These are phyloP conservation scores for Lanmaoa pseudosensibilis DNA, from an alignment of 768 basidiomycete species.

Conservation along the genomic window DNA sequence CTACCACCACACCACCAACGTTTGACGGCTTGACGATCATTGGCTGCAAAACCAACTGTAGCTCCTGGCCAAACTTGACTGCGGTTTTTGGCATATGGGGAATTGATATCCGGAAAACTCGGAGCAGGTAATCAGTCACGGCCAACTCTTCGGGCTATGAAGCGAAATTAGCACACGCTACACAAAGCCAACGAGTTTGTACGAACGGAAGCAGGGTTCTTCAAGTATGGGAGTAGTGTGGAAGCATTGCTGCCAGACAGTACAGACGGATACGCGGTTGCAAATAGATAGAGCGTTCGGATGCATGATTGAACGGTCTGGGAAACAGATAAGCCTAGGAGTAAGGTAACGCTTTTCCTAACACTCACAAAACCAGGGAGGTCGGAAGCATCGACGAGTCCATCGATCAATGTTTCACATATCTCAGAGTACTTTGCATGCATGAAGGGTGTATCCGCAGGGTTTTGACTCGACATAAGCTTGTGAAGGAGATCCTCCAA, in stretches of 20 bases:
- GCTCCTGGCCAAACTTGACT: constrained; percentile 81
- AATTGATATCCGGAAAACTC: constrained; percentile 82
- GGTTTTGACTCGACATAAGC: constrained; percentile 74
- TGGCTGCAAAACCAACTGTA: constrained; percentile 78
- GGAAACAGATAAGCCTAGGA: background rate
- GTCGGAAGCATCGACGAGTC: constrained; percentile 83
- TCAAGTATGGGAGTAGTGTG: constrained; percentile 87
- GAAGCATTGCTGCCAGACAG: constrained; percentile 84
- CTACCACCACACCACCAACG: constrained; percentile 63
- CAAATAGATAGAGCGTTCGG: constrained; percentile 80
- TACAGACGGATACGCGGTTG: constrained; percentile 78
- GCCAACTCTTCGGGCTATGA: constrained; percentile 76
- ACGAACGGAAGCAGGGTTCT: constrained; percentile 73
- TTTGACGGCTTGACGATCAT: constrained; percentile 89
- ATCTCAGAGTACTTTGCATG: constrained; percentile 76
- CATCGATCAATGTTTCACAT: constrained; percentile 83
- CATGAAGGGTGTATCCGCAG: constrained; percentile 48
- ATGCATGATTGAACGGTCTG: constrained; percentile 85
- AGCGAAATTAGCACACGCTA: background rate
- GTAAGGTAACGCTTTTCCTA: background rate
- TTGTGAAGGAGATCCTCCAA: constrained; percentile 84
- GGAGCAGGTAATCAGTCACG: constrained; percentile 83
- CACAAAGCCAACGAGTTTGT: background rate
- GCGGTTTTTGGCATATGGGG: constrained; percentile 90
- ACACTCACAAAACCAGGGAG: constrained; percentile 70